A percentile compares a stretch with the other conserved stretches of the same genome.
Evolutionary conservation across 768 basidiomycete species (phyloP).

Genomic region (Holtermanniella nyarrowii): DNA sequence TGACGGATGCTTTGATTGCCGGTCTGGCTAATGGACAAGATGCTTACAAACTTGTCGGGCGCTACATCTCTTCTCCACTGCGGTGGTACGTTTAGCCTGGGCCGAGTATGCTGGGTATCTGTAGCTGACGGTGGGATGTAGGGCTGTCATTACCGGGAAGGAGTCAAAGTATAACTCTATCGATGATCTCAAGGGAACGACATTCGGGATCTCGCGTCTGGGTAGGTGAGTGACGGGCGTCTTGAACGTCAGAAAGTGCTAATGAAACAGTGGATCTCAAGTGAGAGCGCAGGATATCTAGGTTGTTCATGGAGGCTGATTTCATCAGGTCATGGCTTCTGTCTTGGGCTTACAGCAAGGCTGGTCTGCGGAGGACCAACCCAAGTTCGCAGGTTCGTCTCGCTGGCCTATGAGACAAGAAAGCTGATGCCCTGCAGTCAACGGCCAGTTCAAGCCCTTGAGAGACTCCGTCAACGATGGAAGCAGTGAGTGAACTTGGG

Average conservation of each 20-base stretch:
- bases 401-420: neutral
- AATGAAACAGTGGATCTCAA: conserved; percentile 15
- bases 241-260: neutral
- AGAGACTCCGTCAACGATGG: conserved; percentile 80
- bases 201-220: conserved; percentile 75
- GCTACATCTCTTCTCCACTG: conserved; percentile 78
- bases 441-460: conserved; percentile 45
- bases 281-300: too few relatives aligned
- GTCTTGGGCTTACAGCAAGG: conserved; percentile 84
- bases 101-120: neutral
- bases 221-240: conserved; percentile 54
- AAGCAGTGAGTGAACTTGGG: conserved; percentile 47
- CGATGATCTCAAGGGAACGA: conserved; percentile 64
- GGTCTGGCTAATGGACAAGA: conserved; percentile 82
- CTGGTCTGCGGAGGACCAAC: conserved; percentile 50
- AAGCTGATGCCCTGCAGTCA: conserved; percentile 19
- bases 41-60: conserved; percentile 83
- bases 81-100: conserved; percentile 56
- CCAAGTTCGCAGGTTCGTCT: conserved; percentile 55
- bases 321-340: conserved; percentile 84
- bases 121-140: conserved; percentile 7
- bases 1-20: conserved; percentile 83
- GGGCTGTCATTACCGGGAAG: conserved; percentile 88
- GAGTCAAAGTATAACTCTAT: conserved; percentile 61
- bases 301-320: conserved; percentile 43